Conservation (phyloP, 768 basidiomycete species). For the Suillus brevipes region DNA sequence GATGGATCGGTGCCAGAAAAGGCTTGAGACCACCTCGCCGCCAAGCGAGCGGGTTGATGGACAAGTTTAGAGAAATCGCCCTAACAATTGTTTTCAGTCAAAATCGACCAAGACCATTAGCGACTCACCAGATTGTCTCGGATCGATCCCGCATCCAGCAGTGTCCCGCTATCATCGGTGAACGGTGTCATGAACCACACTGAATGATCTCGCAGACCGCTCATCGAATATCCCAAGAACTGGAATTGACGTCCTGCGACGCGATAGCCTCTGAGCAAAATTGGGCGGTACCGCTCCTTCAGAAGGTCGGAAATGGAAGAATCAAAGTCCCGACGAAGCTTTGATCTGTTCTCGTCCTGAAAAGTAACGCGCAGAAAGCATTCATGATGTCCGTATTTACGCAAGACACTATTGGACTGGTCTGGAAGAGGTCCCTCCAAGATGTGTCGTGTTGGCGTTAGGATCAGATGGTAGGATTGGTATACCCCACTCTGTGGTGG, state of each 20-base stretch:
- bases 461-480: slow-evolving; percentile 37
- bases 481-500: slow-evolving; percentile 22
- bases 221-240: slow-evolving; percentile 55
- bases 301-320: slow-evolving; percentile 35
- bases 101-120: background rate
- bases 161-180: slow-evolving; percentile 21
- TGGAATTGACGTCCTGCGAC: slow-evolving; percentile 47
- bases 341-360: slow-evolving; percentile 45
- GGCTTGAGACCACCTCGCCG: slow-evolving; percentile 54
- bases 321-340: slow-evolving; percentile 34
- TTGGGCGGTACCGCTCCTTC: slow-evolving; percentile 33
- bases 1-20: slow-evolving; percentile 54
- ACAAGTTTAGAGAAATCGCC: slow-evolving; percentile 40
- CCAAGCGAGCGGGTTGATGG: slow-evolving; percentile 47
- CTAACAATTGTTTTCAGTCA: slow-evolving; percentile 19
- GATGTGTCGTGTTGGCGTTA: slow-evolving; percentile 41
- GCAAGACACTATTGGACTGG: slow-evolving; percentile 39
- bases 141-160: slow-evolving; percentile 29
- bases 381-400: slow-evolving; percentile 38
- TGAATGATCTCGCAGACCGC: slow-evolving; percentile 49
- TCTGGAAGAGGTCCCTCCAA: slow-evolving; percentile 42
- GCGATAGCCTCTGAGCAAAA: slow-evolving; percentile 33
- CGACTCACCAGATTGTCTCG: slow-evolving; percentile 35
- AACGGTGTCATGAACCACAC: slow-evolving; percentile 52
- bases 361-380: slow-evolving; percentile 51